Evolutionary conservation across 2,329 filamentous ascomycete genomes (phyloP).

Genomic region (Bipolaris gigantea): DNA sequence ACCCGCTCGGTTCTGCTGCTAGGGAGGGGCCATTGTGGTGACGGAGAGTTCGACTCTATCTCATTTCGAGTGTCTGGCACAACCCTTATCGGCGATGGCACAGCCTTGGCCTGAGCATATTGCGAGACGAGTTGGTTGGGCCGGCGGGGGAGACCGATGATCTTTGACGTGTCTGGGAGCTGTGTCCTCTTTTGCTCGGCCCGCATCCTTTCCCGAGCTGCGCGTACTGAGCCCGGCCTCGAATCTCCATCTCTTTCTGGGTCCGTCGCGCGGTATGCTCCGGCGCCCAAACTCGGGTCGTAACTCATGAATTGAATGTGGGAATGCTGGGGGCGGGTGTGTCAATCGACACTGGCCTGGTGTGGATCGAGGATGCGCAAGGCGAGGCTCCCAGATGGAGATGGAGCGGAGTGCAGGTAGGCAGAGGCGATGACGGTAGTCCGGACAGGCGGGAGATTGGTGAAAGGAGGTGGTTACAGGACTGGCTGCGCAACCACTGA

Average conservation of each 20-base stretch:
- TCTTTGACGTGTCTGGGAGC: conserved; percentile 36
- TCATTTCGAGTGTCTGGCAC: conserved; percentile 21
- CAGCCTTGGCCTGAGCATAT: conserved; percentile 21
- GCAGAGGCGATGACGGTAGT: not conserved
- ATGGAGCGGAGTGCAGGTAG: not conserved
- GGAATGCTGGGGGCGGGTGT: conserved; percentile 36
- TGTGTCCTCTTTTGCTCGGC: conserved; percentile 34
- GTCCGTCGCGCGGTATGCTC: conserved; percentile 34
- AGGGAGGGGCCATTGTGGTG: conserved; percentile 53
- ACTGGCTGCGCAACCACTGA: conserved; percentile 17
- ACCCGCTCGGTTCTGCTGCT: conserved; percentile 34
- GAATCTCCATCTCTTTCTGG: conserved; percentile 25
- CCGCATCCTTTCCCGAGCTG: conserved; percentile 41
- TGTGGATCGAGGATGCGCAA: conserved; percentile 1
- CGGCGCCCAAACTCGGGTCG: conserved; percentile 38
- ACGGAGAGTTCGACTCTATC: conserved; percentile 32
- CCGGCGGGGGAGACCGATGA: conserved; percentile 41
- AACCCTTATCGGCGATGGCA: conserved; percentile 18
- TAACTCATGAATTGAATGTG: conserved; percentile 42
- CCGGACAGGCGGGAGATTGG: conserved; percentile 7
- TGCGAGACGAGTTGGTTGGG: conserved; percentile 41
- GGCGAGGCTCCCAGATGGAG: not conserved
- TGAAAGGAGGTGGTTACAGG: not conserved
- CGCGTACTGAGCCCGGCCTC: conserved; percentile 43
- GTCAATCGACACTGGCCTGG: conserved; percentile 40